Conservation (phyloP, 1,284 basidiomycete species). For the Apiotrichum porosum region DNA sequence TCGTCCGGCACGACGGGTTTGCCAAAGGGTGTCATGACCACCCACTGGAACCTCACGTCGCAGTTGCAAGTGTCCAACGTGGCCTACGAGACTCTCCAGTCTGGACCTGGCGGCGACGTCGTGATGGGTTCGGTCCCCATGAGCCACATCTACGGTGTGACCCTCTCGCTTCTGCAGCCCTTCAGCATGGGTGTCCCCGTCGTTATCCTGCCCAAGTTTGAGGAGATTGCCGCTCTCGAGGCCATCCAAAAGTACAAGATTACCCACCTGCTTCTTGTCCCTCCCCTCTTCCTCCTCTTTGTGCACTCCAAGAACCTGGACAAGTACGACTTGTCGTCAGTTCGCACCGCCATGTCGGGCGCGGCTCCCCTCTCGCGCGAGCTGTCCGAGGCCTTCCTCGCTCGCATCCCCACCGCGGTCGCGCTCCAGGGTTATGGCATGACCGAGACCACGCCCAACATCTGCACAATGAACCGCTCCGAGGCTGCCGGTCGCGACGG, state of each 20-base stretch:
- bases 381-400: slow-evolving; percentile 40
- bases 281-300: slow-evolving; percentile 67
- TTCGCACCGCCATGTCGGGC: slow-evolving; percentile 66
- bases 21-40: slow-evolving; percentile 53
- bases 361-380: slow-evolving; percentile 70
- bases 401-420: slow-evolving; percentile 59
- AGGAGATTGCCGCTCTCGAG: slow-evolving; percentile 55
- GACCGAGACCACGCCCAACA: slow-evolving; percentile 51
- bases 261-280: slow-evolving; percentile 66
- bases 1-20: slow-evolving; percentile 57
- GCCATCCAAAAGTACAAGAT: slow-evolving; percentile 65
- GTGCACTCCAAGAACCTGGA: slow-evolving; percentile 55
- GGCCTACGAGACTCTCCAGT: background rate
- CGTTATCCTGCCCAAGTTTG: slow-evolving; percentile 65
- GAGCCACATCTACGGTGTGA: slow-evolving; percentile 16
- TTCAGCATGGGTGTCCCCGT: slow-evolving; percentile 58
- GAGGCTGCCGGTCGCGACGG: slow-evolving; percentile 51
- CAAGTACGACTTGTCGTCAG: slow-evolving; percentile 63
- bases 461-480: slow-evolving; percentile 24
- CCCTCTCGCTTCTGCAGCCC: slow-evolving; percentile 57
- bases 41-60: slow-evolving; percentile 60
- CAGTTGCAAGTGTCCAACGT: slow-evolving; percentile 15
- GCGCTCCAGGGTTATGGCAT: slow-evolving; percentile 15
- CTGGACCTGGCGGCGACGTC: slow-evolving; percentile 1
- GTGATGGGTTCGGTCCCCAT: slow-evolving; percentile 14